These are phyloP conservation scores for Przewalskia tangutica DNA, from an alignment of 257 asterid species.

Conservation along the genomic window DNA sequence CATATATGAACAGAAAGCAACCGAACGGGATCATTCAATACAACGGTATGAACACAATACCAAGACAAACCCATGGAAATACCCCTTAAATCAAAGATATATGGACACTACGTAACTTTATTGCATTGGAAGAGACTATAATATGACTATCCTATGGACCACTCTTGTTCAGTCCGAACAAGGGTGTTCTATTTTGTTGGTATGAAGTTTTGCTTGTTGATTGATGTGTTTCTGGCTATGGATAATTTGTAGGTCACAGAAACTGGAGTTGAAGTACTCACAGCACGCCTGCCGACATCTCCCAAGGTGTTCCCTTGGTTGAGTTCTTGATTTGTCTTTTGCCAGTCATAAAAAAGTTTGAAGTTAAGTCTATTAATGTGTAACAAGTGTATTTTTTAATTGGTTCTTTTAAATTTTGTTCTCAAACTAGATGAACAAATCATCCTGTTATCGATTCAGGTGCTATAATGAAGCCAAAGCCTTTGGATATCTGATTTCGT, in stretches of 20 bases:
- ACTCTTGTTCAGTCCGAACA: too few relatives aligned
- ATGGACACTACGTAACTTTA: background rate
- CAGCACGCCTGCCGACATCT: conserved; percentile 79
- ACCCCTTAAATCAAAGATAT: background rate
- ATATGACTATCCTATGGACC: too few relatives aligned
- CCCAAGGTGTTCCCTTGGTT: conserved; percentile 89
- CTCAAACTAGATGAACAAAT: background rate
- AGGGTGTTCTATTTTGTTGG: too few relatives aligned
- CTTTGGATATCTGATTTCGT: background rate
- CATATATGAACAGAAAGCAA: too few relatives aligned
- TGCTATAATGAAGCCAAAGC: background rate
- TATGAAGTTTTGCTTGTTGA: background rate
- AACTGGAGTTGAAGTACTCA: conserved; percentile 85
- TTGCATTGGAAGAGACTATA: too few relatives aligned
- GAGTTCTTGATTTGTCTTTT: conserved; percentile 23
- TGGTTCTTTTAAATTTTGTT: background rate
- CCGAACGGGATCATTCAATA: too few relatives aligned
- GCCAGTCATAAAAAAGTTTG: background rate
- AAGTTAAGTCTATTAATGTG: background rate
- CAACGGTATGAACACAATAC: too few relatives aligned
- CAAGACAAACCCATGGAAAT: too few relatives aligned
- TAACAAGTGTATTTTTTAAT: background rate
- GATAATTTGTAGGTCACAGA: conserved; percentile 60
- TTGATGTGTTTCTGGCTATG: background rate
- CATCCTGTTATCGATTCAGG: background rate